Evolutionary conservation across 805 yeast species (phyloP).

Genomic region (Limtongia smithiae): DNA sequence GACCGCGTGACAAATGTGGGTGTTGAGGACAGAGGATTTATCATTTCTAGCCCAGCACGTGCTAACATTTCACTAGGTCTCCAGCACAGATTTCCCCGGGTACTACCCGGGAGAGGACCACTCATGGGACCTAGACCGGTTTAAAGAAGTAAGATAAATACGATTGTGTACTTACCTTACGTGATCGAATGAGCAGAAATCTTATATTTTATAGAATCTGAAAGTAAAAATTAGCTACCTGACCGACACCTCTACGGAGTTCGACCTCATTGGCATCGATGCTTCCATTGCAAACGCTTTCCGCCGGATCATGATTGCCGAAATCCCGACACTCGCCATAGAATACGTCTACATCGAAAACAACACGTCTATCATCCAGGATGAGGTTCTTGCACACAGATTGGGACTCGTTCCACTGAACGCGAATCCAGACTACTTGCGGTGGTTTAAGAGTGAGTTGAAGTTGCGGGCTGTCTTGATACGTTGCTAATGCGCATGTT

Average conservation of each 20-base stretch:
- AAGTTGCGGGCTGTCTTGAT: not conserved
- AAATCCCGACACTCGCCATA: conserved; percentile 93
- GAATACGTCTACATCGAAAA: conserved; percentile 87
- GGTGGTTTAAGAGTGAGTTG: conserved; percentile 64
- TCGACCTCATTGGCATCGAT: conserved; percentile 82
- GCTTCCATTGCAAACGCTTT: conserved; percentile 94
- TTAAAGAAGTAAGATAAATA: conserved; percentile 45
- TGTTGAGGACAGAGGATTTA: too few relatives aligned
- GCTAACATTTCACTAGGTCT: conserved; percentile 42
- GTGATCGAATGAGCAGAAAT: too few relatives aligned
- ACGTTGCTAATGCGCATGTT: not conserved
- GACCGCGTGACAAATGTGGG: conserved; percentile 79
- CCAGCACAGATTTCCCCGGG: conserved; percentile 91
- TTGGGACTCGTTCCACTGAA: conserved; percentile 88
- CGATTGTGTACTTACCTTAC: too few relatives aligned
- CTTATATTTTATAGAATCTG: conserved; percentile 49
- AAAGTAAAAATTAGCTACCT: conserved; percentile 62
- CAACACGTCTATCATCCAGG: conserved; percentile 95
- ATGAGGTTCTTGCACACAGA: conserved; percentile 94
- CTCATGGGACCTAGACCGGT: conserved; percentile 81
- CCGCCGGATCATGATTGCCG: conserved; percentile 94
- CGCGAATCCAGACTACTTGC: conserved; percentile 82
- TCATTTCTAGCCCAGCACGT: too few relatives aligned
- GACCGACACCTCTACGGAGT: conserved; percentile 63
- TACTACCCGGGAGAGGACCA: conserved; percentile 59